A percentile compares a stretch with the other conserved stretches of the same genome.
Evolutionary conservation across 1,284 basidiomycete species (phyloP).

Genomic region (Phylloboletellus chloephorus): DNA sequence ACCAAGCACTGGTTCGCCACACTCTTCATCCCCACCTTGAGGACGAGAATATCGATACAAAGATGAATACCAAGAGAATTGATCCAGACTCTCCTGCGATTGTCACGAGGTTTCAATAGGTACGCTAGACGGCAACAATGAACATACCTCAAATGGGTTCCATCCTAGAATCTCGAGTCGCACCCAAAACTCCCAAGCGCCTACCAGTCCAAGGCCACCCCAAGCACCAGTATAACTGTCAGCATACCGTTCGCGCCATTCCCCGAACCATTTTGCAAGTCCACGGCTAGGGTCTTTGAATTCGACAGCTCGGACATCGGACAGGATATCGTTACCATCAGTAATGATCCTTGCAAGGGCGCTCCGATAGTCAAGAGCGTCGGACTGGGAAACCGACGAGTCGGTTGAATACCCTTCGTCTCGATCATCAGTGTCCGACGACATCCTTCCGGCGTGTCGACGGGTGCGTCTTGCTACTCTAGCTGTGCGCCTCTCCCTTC

Average conservation of each 20-base stretch:
- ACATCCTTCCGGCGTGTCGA: slow-evolving; percentile 32
- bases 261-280: slow-evolving; percentile 64
- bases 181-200: slow-evolving; percentile 96
- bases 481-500: slow-evolving; percentile 51
- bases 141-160: slow-evolving; percentile 77
- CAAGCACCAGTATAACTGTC: slow-evolving; percentile 88
- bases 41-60: slow-evolving; percentile 77
- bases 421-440: slow-evolving; percentile 30
- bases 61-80: slow-evolving; percentile 78
- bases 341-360: slow-evolving; percentile 56
- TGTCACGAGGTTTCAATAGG: slow-evolving; percentile 11
- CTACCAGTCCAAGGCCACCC: slow-evolving; percentile 84
- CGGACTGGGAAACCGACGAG: slow-evolving; percentile 59
- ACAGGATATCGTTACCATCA: slow-evolving; percentile 55
- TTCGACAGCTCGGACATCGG: slow-evolving; percentile 84
- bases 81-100: slow-evolving; percentile 63
- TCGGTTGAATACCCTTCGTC: slow-evolving; percentile 89
- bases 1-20: slow-evolving; percentile 55
- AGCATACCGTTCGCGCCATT: slow-evolving; percentile 71
- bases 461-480: slow-evolving; percentile 45
- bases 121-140: background rate
- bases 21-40: slow-evolving; percentile 38
- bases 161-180: slow-evolving; percentile 82
- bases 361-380: slow-evolving; percentile 63
- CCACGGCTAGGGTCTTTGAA: slow-evolving; percentile 81